phyloP scores from a whole-genome alignment of 2,329 filamentous ascomycete genomes.

The Leptographium galeiforme region DNA sequence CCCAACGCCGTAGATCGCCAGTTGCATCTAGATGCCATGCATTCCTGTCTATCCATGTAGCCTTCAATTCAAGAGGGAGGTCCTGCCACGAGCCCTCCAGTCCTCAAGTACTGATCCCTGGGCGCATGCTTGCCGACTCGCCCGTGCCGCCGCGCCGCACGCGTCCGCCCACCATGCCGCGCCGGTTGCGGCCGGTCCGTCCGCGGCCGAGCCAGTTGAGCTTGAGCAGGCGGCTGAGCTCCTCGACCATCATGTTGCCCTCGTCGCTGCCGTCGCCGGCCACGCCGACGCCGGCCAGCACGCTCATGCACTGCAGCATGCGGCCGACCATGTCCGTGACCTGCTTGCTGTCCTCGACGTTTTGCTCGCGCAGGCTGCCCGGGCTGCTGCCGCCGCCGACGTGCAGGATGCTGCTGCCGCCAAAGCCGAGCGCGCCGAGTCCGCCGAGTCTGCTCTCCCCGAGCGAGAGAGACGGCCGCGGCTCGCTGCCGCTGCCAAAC shows the following conservation, averaged over 20 bases:
- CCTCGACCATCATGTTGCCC: slow-evolving; percentile 64
- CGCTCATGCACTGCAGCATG: slow-evolving; percentile 92
- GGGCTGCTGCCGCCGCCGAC: slow-evolving; percentile 4
- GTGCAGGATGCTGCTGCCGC: slow-evolving; percentile 2
- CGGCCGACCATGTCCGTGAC: slow-evolving; percentile 88
- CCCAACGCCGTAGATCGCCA: too few relatives aligned
- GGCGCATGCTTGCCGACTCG: neutral
- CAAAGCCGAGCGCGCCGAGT: neutral
- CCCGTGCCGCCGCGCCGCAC: slow-evolving; percentile 27
- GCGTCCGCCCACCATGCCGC: slow-evolving; percentile 70
- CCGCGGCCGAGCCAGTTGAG: slow-evolving; percentile 93
- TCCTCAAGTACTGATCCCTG: too few relatives aligned
- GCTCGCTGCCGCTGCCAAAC: slow-evolving; percentile 36
- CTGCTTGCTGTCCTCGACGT: slow-evolving; percentile 57
- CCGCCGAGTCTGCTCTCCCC: neutral
- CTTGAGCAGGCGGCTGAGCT: slow-evolving; percentile 77
- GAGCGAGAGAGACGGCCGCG: slow-evolving; percentile 20
- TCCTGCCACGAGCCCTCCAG: too few relatives aligned
- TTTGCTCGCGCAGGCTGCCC: slow-evolving; percentile 38
- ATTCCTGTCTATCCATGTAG: too few relatives aligned
- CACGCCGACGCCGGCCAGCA: slow-evolving; percentile 55
- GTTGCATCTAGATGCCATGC: too few relatives aligned
- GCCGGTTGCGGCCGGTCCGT: slow-evolving; percentile 73
- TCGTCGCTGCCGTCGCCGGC: slow-evolving; percentile 48
- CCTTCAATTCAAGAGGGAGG: too few relatives aligned